These are phyloP conservation scores for Royoungia palumana DNA, from an alignment of 768 basidiomycete genomes.

Conservation along the genomic window DNA sequence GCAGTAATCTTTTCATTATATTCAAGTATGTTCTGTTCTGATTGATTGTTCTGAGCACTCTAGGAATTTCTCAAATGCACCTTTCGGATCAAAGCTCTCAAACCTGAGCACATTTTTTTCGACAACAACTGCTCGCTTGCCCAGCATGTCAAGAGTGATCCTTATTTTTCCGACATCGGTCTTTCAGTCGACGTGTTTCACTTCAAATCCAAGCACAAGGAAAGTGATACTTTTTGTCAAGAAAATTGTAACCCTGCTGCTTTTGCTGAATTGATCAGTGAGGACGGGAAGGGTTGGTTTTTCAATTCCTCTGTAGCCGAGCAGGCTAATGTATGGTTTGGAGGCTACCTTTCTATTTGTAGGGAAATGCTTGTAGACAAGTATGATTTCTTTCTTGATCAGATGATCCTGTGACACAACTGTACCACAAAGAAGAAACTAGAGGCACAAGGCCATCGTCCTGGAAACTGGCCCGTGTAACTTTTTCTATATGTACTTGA, in stretches of 20 bases:
- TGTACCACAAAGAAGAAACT: background rate
- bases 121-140: slow-evolving; percentile 10
- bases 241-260: slow-evolving; percentile 29
- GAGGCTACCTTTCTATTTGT: slow-evolving; percentile 31
- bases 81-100: background rate
- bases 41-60: too few species aligned
- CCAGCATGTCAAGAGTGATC: background rate
- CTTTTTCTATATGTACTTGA: too few species aligned
- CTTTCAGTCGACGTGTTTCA: slow-evolving; percentile 38
- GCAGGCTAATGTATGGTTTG: slow-evolving; percentile 38
- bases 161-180: slow-evolving; percentile 16
- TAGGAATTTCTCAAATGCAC: slow-evolving; percentile 8
- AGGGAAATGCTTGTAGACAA: slow-evolving; percentile 31
- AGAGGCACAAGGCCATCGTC: background rate
- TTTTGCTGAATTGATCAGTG: slow-evolving; percentile 27
- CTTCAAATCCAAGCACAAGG: slow-evolving; percentile 35
- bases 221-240: slow-evolving; percentile 22
- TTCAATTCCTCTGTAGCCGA: slow-evolving; percentile 38
- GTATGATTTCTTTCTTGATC: slow-evolving; percentile 37
- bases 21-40: too few species aligned
- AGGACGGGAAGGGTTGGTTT: slow-evolving; percentile 27
- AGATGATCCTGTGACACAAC: slow-evolving; percentile 34
- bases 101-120: slow-evolving; percentile 2
- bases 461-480: slow-evolving; percentile 6
- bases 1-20: background rate